Conservation (phyloP, 176 grass and related monocot species). For the Panicum miliaceum region DNA sequence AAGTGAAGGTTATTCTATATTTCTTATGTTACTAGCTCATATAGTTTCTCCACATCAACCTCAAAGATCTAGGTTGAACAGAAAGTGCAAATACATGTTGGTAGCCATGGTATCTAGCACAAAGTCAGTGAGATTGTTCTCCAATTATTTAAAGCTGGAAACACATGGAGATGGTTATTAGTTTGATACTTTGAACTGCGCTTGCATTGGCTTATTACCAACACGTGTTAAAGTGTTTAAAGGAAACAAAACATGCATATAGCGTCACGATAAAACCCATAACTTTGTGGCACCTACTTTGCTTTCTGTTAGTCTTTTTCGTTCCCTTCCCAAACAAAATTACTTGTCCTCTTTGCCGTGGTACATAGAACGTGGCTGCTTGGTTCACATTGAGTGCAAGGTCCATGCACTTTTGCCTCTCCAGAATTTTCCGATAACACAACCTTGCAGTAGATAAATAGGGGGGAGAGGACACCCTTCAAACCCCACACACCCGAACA, state of each 20-base stretch:
- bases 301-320: conserved; percentile 22
- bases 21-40: background rate
- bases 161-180: background rate
- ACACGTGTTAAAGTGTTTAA: background rate
- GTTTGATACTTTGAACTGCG: background rate
- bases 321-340: background rate
- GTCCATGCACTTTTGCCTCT: background rate
- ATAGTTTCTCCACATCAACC: background rate
- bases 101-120: background rate
- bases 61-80: background rate
- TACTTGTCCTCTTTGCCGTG: background rate
- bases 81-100: conserved; percentile 5
- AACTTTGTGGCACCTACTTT: background rate
- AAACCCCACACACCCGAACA: background rate
- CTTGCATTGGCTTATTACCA: background rate
- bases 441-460: background rate
- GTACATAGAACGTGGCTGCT: background rate
- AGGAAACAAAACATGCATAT: background rate
- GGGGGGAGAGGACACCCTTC: background rate
- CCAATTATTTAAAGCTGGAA: background rate
- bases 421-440: background rate
- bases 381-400: background rate
- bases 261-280: conserved; percentile 21
- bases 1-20: background rate
- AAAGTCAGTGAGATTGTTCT: background rate